phyloP scores from a whole-genome alignment of 306 rosid species.

The Acacia confusa region DNA sequence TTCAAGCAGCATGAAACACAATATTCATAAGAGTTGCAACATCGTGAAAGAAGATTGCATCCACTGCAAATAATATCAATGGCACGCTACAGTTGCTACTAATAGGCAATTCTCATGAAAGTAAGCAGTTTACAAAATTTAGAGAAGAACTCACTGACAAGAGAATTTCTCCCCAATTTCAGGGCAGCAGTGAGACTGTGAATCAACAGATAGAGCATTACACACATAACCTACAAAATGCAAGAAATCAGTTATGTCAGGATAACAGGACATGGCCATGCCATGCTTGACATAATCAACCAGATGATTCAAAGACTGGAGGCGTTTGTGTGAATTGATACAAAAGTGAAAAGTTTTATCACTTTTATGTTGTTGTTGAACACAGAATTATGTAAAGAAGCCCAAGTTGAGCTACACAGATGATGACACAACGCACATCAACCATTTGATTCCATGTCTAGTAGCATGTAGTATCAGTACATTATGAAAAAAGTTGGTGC shows the following conservation, averaged over 20 bases:
- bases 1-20: slow-evolving; percentile 95
- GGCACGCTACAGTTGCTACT: not conserved
- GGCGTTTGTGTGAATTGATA: not conserved
- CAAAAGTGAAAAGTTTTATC: not conserved
- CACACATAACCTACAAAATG: slow-evolving; percentile 72
- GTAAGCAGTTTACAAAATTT: slow-evolving; percentile 25
- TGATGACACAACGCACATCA: not conserved
- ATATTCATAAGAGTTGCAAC: slow-evolving; percentile 88
- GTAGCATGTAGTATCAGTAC: not conserved
- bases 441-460: not conserved
- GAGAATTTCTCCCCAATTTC: slow-evolving; percentile 68
- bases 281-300: not conserved
- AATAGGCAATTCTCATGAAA: slow-evolving; percentile 15
- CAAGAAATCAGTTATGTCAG: not conserved
- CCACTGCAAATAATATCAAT: slow-evolving; percentile 56
- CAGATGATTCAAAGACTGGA: not conserved
- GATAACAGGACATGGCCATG: not conserved
- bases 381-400: not conserved
- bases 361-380: not conserved
- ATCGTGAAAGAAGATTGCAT: slow-evolving; percentile 75
- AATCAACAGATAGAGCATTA: slow-evolving; percentile 54
- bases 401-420: not conserved
- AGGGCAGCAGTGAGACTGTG: slow-evolving; percentile 77
- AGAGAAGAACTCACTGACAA: slow-evolving; percentile 88
- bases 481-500: not conserved